These are phyloP conservation scores for Debaryomyces castellii DNA, from an alignment of 805 yeast species.

Conservation along the genomic window DNA sequence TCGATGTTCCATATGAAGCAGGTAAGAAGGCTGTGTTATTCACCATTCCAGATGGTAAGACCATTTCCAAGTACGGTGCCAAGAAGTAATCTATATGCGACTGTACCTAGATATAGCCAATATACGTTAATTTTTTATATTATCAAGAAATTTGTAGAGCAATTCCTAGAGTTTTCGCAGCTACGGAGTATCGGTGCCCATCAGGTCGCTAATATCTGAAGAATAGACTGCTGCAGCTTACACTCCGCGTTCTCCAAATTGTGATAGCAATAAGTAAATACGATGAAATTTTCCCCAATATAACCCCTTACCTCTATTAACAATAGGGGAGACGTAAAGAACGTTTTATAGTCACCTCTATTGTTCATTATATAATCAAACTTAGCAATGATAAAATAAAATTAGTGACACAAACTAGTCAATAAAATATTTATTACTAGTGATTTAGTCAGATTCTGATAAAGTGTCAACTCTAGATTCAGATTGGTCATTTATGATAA, in stretches of 20 bases:
- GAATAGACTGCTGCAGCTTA: no score
- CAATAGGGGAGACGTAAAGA: not conserved
- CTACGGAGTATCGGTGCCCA: not conserved
- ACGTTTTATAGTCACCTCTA: not conserved
- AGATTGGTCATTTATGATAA: not conserved
- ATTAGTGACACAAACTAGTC: not conserved
- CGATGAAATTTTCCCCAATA: not conserved
- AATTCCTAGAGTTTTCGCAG: not conserved
- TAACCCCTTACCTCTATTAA: not conserved
- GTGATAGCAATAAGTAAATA: no score
- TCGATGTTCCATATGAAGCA: conserved; percentile 59
- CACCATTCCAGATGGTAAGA: conserved; percentile 94
- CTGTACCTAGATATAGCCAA: not conserved
- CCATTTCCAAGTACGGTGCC: conserved; percentile 31
- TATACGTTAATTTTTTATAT: no score
- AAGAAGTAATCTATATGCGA: conserved; percentile 25
- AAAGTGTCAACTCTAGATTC: not conserved
- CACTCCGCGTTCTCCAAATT: no score
- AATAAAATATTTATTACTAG: not conserved
- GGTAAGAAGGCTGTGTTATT: conserved; percentile 75
- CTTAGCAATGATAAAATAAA: not conserved
- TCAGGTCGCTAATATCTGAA: no score
- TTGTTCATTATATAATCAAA: not conserved
- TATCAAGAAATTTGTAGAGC: no score
- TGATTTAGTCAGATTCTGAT: not conserved